Base-by-base conservation (phyloP, 305 asterid species). In the Fraxinus angustifolia region DNA sequence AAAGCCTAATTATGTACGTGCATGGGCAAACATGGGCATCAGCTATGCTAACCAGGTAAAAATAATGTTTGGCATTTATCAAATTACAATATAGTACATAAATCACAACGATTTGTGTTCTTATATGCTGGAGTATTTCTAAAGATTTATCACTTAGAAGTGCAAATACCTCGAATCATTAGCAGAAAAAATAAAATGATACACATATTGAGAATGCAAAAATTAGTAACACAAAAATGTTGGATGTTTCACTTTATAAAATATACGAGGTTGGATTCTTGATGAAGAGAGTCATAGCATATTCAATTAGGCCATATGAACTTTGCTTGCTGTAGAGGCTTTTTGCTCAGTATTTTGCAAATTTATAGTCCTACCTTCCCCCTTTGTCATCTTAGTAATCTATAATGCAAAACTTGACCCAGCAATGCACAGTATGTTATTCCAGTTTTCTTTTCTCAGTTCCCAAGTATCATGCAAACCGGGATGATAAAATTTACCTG, bases 1-100 rank as follows among this genome's bases (percentile, higher is more conserved):
- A 73, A 96, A 96, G 89, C 99, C 98, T 33, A 96, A 94, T 84
- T 96, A 96, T 75, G 99, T 94, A 75, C 98, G 98, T 65, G 99
- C 99, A 48, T 96, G 99, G 99, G 99, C 99, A 62, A 96, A 96
- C 87, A 94, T 96, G 98, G 99, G 99, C 48, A 96, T 96, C 89
- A 94, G 99, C 88, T 96, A 94, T 50, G 99, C 98, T 78, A 96
- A 96, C 88, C 99, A 96, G 98, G 99, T 96, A 87, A 3, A 62
- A 38, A 48, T 40, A n/a, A 50, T 16, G 62, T 65, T 80, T 42
- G 56, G 72, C 78, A 2, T 78, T 16, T 81, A 30, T 75, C 71
- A 75, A 62, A 23, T 79, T 70, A 56, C 40, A 75, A 60, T 11
- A 17, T 35, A 12, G 35, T 65, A 33, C 71, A 73, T 50, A 74